A percentile compares a stretch with the other conserved stretches of the same genome.
phyloP scores from a whole-genome alignment of 1,284 basidiomycete genomes.

The Filobasidium uniguttulatum region DNA sequence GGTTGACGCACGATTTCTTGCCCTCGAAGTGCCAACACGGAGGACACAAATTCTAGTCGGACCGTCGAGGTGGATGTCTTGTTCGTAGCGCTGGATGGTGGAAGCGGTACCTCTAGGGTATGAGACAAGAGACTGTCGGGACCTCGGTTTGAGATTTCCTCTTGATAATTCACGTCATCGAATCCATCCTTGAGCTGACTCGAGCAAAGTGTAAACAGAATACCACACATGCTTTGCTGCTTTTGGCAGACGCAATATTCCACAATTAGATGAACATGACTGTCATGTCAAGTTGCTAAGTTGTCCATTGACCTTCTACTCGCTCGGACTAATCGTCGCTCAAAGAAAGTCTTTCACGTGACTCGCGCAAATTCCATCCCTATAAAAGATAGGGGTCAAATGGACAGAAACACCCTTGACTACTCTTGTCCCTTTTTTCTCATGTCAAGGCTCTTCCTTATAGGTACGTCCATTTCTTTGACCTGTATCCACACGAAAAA shows the following conservation, averaged over 20 bases:
- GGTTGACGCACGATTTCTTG: slow-evolving; percentile 53
- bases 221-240: slow-evolving; percentile 18
- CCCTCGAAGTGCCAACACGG: slow-evolving; percentile 68
- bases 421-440: neutral
- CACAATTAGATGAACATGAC: neutral
- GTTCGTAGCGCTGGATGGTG: no score
- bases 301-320: neutral
- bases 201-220: slow-evolving; percentile 12
- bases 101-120: neutral
- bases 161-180: neutral
- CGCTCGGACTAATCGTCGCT: no score
- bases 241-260: neutral
- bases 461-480: neutral
- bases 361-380: no score
- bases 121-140: neutral
- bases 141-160: neutral
- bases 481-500: neutral
- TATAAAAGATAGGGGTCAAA: no score
- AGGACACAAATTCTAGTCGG: slow-evolving; percentile 50
- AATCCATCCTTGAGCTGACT: no score
- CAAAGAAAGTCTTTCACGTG: no score
- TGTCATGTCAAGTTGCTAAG: neutral
- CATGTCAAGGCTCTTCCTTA: neutral
- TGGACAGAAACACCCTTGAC: no score
- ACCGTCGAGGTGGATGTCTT: slow-evolving; percentile 13